Base-by-base conservation (phyloP, 2,329 filamentous ascomycete species). In the Cladosporium velox region DNA sequence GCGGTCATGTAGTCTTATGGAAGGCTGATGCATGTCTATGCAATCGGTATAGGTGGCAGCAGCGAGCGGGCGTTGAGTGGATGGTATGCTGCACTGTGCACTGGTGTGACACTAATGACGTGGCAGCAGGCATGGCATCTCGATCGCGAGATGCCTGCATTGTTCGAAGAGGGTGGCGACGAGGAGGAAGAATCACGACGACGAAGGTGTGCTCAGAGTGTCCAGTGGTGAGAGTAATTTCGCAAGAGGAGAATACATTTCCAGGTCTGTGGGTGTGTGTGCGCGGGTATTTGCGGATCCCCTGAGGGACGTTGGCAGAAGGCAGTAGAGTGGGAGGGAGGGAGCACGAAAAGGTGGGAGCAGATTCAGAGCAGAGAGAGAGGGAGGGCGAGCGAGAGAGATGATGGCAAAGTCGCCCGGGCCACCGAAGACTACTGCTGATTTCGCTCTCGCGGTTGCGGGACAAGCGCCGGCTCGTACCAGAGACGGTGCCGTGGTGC, bases 251-350 rank as follows among this genome's bases (percentile, higher is more conserved):
- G 52, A 32, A 32, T 55, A 34, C 30, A 55, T 47, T 47, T 47
- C 41, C 41, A 47, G n/a, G 41, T 47, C 41, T 47, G 41, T 47
- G 41, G 21, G 52, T 44, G 57, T 41, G 34, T 41, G 59, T 52
- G 59, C 12, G 47, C 59, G 59, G 59, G 59, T 62, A 62, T 52
- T 62, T 62, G 59, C 59, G 59, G 59, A 62, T 62, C 58, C 58
- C 58, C 28, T 41, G 28, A 34, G 28, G 18, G 59, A 18, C 34
- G 47, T 18, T 35, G 51, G 51, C 32, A 30, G 44, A 62, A n/a
- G 26, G 28, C 28, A 52, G 28, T n/a, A 34, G 52, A 30, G 12
- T 38, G 32, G 21, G 59, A 51, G 34, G 24, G 24, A 52, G 28
- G 49, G 49, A 2, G 26, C 49, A 26, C 41, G 41, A 52, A 30